Conservation (phyloP, 208 protist genomes). For the Trypanosoma congolense region DNA sequence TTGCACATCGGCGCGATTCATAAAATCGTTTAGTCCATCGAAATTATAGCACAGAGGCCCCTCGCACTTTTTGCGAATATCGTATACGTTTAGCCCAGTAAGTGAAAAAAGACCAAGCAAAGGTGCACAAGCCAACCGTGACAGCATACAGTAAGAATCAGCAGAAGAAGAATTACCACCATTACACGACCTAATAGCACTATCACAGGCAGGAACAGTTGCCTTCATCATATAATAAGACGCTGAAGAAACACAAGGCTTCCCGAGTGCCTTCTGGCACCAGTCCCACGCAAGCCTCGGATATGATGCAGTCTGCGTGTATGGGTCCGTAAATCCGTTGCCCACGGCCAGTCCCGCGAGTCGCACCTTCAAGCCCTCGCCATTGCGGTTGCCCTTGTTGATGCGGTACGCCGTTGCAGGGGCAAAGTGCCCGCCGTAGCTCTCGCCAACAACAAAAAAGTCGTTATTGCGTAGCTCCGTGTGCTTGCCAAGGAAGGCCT, state of each 20-base stretch:
- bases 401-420: slow-evolving; percentile 39
- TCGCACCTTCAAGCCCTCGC: slow-evolving; percentile 36
- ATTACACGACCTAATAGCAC: slow-evolving; percentile 28
- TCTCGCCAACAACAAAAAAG: slow-evolving; percentile 80
- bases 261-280: slow-evolving; percentile 41
- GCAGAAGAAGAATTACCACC: slow-evolving; percentile 8
- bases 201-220: slow-evolving; percentile 42
- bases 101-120: slow-evolving; percentile 32
- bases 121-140: slow-evolving; percentile 31
- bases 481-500: slow-evolving; percentile 58
- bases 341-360: slow-evolving; percentile 77
- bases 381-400: slow-evolving; percentile 24
- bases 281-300: slow-evolving; percentile 46
- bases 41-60: slow-evolving; percentile 85
- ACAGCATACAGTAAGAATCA: slow-evolving; percentile 22
- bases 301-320: slow-evolving; percentile 70
- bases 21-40: slow-evolving; percentile 33
- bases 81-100: slow-evolving; percentile 81
- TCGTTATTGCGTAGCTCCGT: slow-evolving; percentile 29
- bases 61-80: slow-evolving; percentile 63
- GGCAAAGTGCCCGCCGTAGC: slow-evolving; percentile 73
- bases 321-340: slow-evolving; percentile 86
- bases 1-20: slow-evolving; percentile 53
- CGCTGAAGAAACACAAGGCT: slow-evolving; percentile 36
- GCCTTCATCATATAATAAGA: slow-evolving; percentile 41